Evolutionary conservation across 2,329 filamentous ascomycete species (phyloP).

Genomic region (Purpureocillium lavendulum): DNA sequence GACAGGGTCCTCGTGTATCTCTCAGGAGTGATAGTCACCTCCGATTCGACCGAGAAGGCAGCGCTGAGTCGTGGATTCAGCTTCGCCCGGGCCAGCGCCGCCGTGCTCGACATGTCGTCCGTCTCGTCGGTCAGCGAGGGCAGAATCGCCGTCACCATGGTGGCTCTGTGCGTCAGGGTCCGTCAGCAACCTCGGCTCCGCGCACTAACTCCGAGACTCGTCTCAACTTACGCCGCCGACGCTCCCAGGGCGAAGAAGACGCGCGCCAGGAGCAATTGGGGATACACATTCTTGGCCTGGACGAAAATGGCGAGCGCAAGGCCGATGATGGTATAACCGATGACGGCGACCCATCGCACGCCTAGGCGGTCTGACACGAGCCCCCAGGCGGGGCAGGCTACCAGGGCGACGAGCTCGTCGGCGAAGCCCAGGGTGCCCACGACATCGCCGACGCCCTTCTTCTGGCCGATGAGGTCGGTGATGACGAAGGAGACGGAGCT

Average conservation of each 20-base stretch:
- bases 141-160: constrained; percentile 95
- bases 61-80: constrained; percentile 45
- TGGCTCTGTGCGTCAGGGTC: constrained; percentile 42
- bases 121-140: constrained; percentile 58
- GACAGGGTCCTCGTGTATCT: constrained; percentile 36
- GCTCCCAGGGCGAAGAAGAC: constrained; percentile 85
- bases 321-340: constrained; percentile 77
- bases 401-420: constrained; percentile 72
- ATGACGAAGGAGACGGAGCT: constrained; percentile 78
- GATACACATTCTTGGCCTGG: constrained; percentile 80
- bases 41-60: constrained; percentile 62
- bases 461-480: constrained; percentile 70
- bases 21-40: constrained; percentile 66
- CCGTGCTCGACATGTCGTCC: constrained; percentile 9
- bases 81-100: constrained; percentile 20
- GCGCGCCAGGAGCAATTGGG: constrained; percentile 75
- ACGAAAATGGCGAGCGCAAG: constrained; percentile 72
- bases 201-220: background rate
- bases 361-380: constrained; percentile 69
- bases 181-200: constrained; percentile 8
- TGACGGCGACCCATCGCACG: constrained; percentile 62
- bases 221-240: constrained; percentile 65
- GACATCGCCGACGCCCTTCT: constrained; percentile 65
- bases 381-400: constrained; percentile 76
- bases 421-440: constrained; percentile 80